Conservation (phyloP, 2,329 filamentous ascomycete genomes). For the Aureobasidium subglaciale region DNA sequence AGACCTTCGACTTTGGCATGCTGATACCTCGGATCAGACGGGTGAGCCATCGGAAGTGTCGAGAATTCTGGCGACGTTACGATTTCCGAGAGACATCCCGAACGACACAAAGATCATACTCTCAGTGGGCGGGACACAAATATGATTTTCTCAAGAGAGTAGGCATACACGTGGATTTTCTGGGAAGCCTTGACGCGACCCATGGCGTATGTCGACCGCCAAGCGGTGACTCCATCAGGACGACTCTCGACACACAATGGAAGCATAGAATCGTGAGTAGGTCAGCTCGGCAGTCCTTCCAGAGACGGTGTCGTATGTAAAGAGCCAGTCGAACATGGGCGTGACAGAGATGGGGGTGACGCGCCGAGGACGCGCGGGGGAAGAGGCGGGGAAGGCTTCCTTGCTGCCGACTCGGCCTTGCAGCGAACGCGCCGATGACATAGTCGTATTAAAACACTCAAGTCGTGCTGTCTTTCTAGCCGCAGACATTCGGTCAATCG, state of each 20-base stretch:
- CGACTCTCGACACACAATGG: too few species aligned
- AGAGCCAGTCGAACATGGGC: too few species aligned
- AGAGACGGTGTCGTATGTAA: too few species aligned
- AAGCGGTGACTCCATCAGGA: too few species aligned
- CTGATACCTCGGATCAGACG: constrained; percentile 53
- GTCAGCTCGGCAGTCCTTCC: too few species aligned
- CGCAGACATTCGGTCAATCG: not conserved
- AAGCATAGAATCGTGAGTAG: too few species aligned
- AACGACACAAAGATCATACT: constrained; percentile 19
- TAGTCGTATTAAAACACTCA: not conserved
- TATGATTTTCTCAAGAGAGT: too few species aligned
- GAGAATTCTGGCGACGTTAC: constrained; percentile 26
- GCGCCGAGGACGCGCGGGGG: not conserved
- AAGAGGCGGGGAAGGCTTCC: constrained; percentile 4
- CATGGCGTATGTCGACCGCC: too few species aligned
- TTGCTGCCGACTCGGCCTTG: not conserved
- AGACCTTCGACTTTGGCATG: constrained; percentile 57
- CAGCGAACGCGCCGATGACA: not conserved
- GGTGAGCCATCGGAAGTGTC: constrained; percentile 27
- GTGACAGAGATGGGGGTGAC: not conserved
- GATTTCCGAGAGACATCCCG: constrained; percentile 44
- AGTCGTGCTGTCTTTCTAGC: not conserved
- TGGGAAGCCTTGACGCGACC: too few species aligned
- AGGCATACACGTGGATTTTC: too few species aligned
- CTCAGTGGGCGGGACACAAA: too few species aligned